Evolutionary conservation across 306 rosid species (phyloP), one percentile per base, ranked within the genome.

Genomic region (Canavalia ensiformis): DNA sequence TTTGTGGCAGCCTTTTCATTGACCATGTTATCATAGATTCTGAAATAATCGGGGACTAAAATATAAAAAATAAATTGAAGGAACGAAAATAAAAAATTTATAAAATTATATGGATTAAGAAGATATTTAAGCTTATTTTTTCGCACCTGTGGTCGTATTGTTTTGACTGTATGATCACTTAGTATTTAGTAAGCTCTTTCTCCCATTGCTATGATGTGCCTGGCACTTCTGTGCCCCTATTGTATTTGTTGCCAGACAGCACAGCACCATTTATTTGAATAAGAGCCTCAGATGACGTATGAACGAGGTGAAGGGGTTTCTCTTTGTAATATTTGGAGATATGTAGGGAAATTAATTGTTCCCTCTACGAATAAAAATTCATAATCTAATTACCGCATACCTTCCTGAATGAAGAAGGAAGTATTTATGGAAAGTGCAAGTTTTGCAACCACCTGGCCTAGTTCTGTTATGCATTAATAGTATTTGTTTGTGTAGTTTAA

Each of bases 381-480:
- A 30, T 12, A 29, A 9, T 59, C n/a, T 49, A 10, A 54, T 47
- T 31, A 13, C 69, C 41, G 29, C 74, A 68, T 55, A 56, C 57
- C 68, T 13, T 44, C 29, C n/a, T n/a, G n/a, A 51, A 3, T 56
- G 50, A 56, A 30, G 57, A 67, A 66, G 28, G 51, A 49, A 78
- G 64, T 46, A 34, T 41, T 75, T n/a, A 50, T 31, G 25, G 55
- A 42, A 81, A 79, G 28, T 52, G 41, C 51, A 47, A 63, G 25
- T 71, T 35, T 37, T 49, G 66, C 49, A 74, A 74, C 75, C 50
- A 41, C 12, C 28, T 39, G 63, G 81, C 25, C 25, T 18, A 18
- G 8, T 55, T 60, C 44, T 28, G 3, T 25, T 59, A 49, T 39
- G 68, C 77, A 67, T 84, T 34, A 9, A 60, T 28, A 51, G 46